These are phyloP conservation scores for Candida maltosa DNA, from an alignment of 805 yeast genomes.

Conservation along the genomic window DNA sequence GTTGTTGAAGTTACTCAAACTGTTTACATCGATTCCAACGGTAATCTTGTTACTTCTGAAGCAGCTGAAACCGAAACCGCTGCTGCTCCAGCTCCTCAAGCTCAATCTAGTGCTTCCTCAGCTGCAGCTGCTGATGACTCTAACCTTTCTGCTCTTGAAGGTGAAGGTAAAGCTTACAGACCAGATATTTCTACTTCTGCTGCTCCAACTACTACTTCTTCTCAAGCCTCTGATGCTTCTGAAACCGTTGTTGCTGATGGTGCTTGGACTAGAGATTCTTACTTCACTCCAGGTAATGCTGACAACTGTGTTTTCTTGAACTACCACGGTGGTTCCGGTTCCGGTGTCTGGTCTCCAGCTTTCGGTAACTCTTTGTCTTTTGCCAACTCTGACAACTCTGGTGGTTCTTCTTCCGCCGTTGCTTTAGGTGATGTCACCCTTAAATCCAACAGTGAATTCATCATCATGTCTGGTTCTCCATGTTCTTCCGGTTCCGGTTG, in stretches of 20 bases:
- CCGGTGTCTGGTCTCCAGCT: slow-evolving; percentile 83
- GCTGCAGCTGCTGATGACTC: slow-evolving; percentile 3
- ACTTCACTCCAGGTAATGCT: slow-evolving; percentile 70
- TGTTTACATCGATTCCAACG: slow-evolving; percentile 63
- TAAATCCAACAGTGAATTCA: slow-evolving; percentile 72
- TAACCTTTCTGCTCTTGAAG: slow-evolving; percentile 11
- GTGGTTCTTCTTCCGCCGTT: slow-evolving; percentile 66
- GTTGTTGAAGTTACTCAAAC: slow-evolving; percentile 75
- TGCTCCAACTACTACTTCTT: slow-evolving; percentile 17
- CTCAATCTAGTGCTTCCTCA: not conserved
- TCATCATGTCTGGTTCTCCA: slow-evolving; percentile 72
- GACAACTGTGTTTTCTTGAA: slow-evolving; percentile 79
- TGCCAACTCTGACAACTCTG: slow-evolving; percentile 72
- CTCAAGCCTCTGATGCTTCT: slow-evolving; percentile 18
- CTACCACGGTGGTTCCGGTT: slow-evolving; percentile 83
- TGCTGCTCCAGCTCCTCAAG: slow-evolving; percentile 10
- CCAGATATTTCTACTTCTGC: slow-evolving; percentile 22
- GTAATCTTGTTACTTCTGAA: slow-evolving; percentile 35
- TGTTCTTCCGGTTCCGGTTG: slow-evolving; percentile 63
- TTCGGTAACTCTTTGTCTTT: slow-evolving; percentile 93
- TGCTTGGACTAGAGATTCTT: slow-evolving; percentile 73
- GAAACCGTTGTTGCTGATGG: slow-evolving; percentile 35
- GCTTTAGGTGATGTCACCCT: slow-evolving; percentile 67
- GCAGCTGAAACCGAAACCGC: slow-evolving; percentile 18
- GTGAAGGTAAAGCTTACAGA: slow-evolving; percentile 6